Base-by-base conservation (phyloP, 1,284 basidiomycete genomes). In the Albatrellus sp. region DNA sequence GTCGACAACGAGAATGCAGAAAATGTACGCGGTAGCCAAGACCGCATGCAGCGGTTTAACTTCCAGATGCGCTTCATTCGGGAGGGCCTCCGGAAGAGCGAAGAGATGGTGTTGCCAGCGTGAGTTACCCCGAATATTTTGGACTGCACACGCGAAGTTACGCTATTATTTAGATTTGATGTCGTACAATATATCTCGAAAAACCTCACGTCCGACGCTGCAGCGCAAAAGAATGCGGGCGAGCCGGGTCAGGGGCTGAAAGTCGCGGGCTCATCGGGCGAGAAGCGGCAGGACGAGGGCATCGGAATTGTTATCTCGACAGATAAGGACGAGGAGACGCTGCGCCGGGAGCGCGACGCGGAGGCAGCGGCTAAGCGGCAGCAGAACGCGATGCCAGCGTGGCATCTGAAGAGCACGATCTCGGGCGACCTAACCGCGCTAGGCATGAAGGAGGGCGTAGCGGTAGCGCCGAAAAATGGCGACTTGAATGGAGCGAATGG, bases 1-100 rank as follows among this genome's bases (percentile, higher is more conserved):
- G 69, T 89, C 37, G 89, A 98, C 63, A 93, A 97, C 56, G 93
- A 97, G 62, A 82, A 90, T 55, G 82, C 84, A 8, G 87, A 89
- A 60, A 86, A 79, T 50, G 82, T 89, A 12, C 69, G 72, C 48
- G 84, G 86, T 12, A 89, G 81, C 54, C 86, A 93, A 61, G 94
- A 98, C 61, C 75, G 89, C 45, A 94, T 98, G 87, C 88, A 91
- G 62, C 71, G 90, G 48, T 93, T 98, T 63, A 97, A 97, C 63
- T 74, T 80, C 48, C 90, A 94, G 60, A 92, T 93, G 64, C 75
- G 80, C 37, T 84, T 84, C 52, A 81, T 98, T 37, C 75, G 84
- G 14, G 88, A 91, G 54, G 86, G 89, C 4, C 63, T 99, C 53
- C 82, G 90, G 56, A 82, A 81, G 59, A 88, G 90, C 45, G 94